These are phyloP conservation scores for Aspergillus pseudoglaucus DNA, from an alignment of 2,329 filamentous ascomycete species.

Conservation along the genomic window DNA sequence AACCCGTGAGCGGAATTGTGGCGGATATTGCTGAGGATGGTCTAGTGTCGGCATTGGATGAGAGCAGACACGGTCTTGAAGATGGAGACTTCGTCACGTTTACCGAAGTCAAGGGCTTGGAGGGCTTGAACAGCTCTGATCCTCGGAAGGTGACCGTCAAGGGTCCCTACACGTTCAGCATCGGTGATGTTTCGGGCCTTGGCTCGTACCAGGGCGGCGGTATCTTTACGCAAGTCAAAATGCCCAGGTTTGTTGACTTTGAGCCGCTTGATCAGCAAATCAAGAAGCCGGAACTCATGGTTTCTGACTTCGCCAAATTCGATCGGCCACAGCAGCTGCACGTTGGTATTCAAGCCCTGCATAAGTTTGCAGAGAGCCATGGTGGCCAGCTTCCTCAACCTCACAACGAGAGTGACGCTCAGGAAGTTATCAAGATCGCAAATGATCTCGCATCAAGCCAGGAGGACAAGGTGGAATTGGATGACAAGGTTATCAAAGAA, in stretches of 20 bases:
- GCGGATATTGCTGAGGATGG: constrained; percentile 85
- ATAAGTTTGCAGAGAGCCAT: constrained; percentile 72
- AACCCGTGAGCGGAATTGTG: constrained; percentile 78
- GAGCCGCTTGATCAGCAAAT: constrained; percentile 71
- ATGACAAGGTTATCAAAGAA: constrained; percentile 88
- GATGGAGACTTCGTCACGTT: constrained; percentile 97
- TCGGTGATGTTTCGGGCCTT: constrained; percentile 82
- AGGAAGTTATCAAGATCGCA: constrained; percentile 67
- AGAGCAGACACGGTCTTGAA: constrained; percentile 89
- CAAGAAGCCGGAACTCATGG: constrained; percentile 79
- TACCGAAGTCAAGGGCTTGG: constrained; percentile 87
- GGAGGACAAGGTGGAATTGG: constrained; percentile 71
- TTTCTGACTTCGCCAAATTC: constrained; percentile 97
- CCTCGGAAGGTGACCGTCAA: constrained; percentile 90
- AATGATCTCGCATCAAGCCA: constrained; percentile 61
- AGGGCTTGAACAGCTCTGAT: constrained; percentile 71
- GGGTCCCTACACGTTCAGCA: constrained; percentile 94
- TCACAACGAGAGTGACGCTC: constrained; percentile 77
- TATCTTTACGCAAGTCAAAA: constrained; percentile 93
- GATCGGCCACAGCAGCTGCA: constrained; percentile 90
- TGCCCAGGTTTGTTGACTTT: constrained; percentile 91
- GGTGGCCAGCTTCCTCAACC: constrained; percentile 68
- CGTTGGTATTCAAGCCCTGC: constrained; percentile 83
- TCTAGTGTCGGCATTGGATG: constrained; percentile 84
- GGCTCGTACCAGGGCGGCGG: constrained; percentile 85